These are phyloP conservation scores for Ceratocystis lukuohia DNA, from an alignment of 2,329 filamentous ascomycete species.

Conservation along the genomic window DNA sequence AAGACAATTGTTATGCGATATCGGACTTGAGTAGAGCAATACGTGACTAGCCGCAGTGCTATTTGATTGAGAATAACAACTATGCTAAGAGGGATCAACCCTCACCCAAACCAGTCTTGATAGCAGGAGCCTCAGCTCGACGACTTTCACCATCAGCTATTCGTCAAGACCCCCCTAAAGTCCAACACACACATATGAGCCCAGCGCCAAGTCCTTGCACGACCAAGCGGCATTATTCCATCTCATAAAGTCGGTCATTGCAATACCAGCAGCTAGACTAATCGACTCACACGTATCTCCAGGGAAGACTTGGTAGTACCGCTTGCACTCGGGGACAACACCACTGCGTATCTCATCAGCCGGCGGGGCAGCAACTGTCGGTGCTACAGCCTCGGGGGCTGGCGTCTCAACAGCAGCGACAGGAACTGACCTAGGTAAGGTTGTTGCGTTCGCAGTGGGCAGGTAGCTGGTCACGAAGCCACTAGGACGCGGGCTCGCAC, in stretches of 20 bases:
- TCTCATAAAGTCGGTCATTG: constrained; percentile 1
- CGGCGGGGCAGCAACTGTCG: neutral
- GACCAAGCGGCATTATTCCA: constrained; percentile 11
- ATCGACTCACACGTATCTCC: constrained; percentile 11
- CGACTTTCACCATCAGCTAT: neutral
- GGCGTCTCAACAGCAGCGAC: neutral
- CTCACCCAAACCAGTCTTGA: neutral
- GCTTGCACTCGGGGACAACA: constrained; percentile 3
- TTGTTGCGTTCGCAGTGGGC: neutral
- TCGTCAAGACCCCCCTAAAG: neutral
- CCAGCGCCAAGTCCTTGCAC: constrained; percentile 9
- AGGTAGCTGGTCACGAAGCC: neutral
- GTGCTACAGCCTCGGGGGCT: neutral
- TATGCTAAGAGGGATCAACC: neutral
- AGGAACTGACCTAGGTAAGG: neutral
- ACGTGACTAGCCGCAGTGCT: neutral
- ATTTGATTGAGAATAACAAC: neutral
- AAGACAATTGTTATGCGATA: neutral
- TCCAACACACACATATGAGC: constrained; percentile 12
- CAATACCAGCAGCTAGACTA: neutral
- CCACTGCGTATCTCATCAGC: constrained; percentile 6
- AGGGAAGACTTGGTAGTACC: constrained; percentile 7
- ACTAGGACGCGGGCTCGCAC: neutral
- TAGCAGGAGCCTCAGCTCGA: neutral
- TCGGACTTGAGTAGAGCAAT: neutral